Evolutionary conservation across 2,329 filamentous ascomycete species (phyloP).

Genomic region (Penicillium sp.): DNA sequence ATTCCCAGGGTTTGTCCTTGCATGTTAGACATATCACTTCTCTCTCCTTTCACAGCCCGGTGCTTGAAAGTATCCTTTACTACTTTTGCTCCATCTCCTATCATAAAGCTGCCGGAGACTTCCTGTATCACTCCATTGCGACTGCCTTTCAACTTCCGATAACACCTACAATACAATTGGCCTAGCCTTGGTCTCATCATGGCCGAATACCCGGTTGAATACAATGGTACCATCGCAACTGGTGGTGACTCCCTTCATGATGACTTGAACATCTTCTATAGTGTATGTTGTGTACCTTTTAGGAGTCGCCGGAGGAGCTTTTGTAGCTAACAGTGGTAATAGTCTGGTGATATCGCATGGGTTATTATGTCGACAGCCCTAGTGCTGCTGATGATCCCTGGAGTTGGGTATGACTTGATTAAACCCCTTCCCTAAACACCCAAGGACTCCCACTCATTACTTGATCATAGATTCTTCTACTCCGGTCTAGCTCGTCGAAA

Average conservation of each 20-base stretch:
- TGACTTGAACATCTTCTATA: slow-evolving; percentile 82
- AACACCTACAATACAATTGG: not conserved
- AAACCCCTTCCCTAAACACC: not conserved
- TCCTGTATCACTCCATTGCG: not conserved
- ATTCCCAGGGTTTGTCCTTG: slow-evolving; percentile 21
- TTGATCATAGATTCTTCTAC: slow-evolving; percentile 72
- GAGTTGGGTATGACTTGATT: slow-evolving; percentile 61
- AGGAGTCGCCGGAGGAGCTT: not conserved
- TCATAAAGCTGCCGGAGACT: not conserved
- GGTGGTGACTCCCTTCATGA: slow-evolving; percentile 65
- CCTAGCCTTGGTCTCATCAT: slow-evolving; percentile 21
- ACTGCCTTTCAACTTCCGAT: not conserved
- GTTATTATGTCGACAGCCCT: slow-evolving; percentile 72
- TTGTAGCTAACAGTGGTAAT: slow-evolving; percentile 14
- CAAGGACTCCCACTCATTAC: slow-evolving; percentile 7
- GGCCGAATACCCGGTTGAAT: slow-evolving; percentile 47
- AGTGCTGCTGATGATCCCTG: slow-evolving; percentile 88
- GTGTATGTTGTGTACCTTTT: slow-evolving; percentile 33
- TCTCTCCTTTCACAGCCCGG: not conserved
- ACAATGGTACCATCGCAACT: slow-evolving; percentile 61
- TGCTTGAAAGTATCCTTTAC: not conserved
- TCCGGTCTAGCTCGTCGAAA: slow-evolving; percentile 85
- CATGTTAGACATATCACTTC: slow-evolving; percentile 22
- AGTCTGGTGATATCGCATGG: slow-evolving; percentile 82
- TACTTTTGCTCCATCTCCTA: not conserved